These are phyloP conservation scores for Penicillium sp. DNA, from an alignment of 2,329 filamentous ascomycete species.

Conservation along the genomic window DNA sequence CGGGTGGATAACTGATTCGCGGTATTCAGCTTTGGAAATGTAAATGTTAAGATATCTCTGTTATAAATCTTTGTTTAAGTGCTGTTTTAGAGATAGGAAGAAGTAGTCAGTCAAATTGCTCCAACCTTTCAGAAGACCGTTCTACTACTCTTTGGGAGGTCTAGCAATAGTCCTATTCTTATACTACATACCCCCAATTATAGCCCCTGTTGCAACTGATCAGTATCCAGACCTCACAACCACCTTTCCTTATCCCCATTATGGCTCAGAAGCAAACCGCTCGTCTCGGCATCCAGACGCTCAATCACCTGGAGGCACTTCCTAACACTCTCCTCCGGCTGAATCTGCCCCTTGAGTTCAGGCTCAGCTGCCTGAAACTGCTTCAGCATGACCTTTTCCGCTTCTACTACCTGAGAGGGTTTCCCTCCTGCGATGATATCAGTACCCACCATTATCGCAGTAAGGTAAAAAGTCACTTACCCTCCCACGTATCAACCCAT, in stretches of 20 bases:
- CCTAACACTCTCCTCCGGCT: neutral
- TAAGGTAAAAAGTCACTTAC: neutral
- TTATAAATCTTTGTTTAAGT: too few species aligned
- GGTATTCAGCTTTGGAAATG: too few species aligned
- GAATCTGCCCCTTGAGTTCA: neutral
- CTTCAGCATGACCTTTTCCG: neutral
- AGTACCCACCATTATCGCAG: neutral
- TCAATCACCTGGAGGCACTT: neutral
- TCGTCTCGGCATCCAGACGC: neutral
- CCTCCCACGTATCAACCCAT: neutral
- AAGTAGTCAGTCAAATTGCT: too few species aligned
- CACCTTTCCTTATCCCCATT: neutral
- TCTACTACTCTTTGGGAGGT: too few species aligned
- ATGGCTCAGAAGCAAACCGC: neutral
- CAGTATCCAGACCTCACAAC: neutral
- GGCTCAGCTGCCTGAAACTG: neutral
- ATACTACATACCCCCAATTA: too few species aligned
- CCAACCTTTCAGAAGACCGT: too few species aligned
- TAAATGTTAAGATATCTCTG: too few species aligned
- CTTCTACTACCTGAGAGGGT: neutral
- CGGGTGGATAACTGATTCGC: too few species aligned
- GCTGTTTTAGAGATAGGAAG: too few species aligned
- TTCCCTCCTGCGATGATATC: neutral
- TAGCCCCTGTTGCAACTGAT: neutral
- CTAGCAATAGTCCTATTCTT: too few species aligned